These are phyloP conservation scores for Auricularia heimuer DNA, from an alignment of 768 basidiomycete genomes.

Conservation along the genomic window DNA sequence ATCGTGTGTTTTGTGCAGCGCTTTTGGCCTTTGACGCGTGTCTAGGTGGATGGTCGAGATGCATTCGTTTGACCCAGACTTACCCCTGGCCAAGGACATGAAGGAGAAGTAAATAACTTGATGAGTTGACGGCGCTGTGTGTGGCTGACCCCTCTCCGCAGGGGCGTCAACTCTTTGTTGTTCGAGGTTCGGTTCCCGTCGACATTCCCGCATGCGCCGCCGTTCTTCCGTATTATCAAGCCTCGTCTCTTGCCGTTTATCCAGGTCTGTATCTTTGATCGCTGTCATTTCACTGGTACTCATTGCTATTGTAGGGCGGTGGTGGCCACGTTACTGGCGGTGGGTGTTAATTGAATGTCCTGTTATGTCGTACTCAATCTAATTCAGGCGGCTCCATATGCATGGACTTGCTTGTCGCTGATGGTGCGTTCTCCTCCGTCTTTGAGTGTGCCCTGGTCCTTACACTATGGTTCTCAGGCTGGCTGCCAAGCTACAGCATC, in stretches of 20 bases:
- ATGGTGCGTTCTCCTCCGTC: constrained; percentile 30
- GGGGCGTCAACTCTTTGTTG: constrained; percentile 53
- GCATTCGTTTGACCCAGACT: constrained; percentile 52
- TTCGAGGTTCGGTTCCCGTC: constrained; percentile 66
- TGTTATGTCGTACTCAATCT: constrained; percentile 20
- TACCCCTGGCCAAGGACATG: constrained; percentile 57
- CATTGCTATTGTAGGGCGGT: constrained; percentile 31
- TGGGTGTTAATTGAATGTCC: constrained; percentile 18
- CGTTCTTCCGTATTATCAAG: constrained; percentile 67
- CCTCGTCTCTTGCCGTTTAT: constrained; percentile 65
- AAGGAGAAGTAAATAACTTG: constrained; percentile 29
- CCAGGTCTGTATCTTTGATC: constrained; percentile 20
- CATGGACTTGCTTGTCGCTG: constrained; percentile 60
- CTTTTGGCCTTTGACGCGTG: constrained; percentile 4
- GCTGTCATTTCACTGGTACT: neutral
- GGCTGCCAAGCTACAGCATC: constrained; percentile 57
- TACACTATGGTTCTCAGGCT: constrained; percentile 27
- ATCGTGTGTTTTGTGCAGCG: constrained; percentile 20
- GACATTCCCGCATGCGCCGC: constrained; percentile 56
- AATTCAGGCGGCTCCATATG: constrained; percentile 50
- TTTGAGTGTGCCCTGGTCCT: neutral
- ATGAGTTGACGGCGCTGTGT: neutral
- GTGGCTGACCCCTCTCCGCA: constrained; percentile 11
- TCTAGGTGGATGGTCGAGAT: constrained; percentile 24
- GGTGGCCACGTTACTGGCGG: constrained; percentile 59